These are phyloP conservation scores for Ophiobolus disseminans DNA, from an alignment of 2,329 filamentous ascomycete genomes.

Conservation along the genomic window DNA sequence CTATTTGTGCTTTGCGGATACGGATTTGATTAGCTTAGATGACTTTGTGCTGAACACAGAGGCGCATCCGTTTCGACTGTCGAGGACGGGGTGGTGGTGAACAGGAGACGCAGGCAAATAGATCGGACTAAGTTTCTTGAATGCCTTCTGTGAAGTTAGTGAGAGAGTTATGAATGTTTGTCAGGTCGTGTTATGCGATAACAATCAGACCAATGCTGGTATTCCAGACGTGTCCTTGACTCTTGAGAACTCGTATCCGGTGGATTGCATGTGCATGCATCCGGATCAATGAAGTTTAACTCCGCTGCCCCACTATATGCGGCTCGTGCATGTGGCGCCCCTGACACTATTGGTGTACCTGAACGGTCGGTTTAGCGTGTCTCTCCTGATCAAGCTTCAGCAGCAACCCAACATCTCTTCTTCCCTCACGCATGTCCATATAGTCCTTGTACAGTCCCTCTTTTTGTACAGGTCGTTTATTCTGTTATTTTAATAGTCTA, in stretches of 20 bases:
- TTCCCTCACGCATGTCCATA: conserved; percentile 25
- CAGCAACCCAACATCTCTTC: conserved; percentile 18
- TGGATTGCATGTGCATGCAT: not conserved
- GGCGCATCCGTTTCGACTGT: conserved; percentile 52
- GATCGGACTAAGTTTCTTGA: no score
- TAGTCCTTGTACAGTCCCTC: conserved; percentile 33
- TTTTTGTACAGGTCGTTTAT: conserved; percentile 25
- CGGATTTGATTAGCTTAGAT: conserved; percentile 53
- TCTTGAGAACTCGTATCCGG: no score
- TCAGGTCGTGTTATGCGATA: no score
- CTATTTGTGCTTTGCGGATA: conserved; percentile 55
- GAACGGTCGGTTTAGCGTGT: conserved; percentile 30
- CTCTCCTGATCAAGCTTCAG: conserved; percentile 29
- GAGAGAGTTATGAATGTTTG: no score
- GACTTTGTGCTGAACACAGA: conserved; percentile 59
- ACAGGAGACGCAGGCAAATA: no score
- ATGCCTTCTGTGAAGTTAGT: no score
- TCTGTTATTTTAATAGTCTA: conserved; percentile 15
- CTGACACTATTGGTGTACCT: conserved; percentile 27
- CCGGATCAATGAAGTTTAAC: conserved; percentile 7
- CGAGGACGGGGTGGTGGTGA: no score
- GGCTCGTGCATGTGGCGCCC: conserved; percentile 8
- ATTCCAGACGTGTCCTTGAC: no score
- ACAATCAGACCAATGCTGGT: no score
- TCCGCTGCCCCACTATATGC: conserved; percentile 18